Evolutionary conservation across 352 stramenopile genomes (phyloP).

Genomic region (Phytopythium delawarense): DNA sequence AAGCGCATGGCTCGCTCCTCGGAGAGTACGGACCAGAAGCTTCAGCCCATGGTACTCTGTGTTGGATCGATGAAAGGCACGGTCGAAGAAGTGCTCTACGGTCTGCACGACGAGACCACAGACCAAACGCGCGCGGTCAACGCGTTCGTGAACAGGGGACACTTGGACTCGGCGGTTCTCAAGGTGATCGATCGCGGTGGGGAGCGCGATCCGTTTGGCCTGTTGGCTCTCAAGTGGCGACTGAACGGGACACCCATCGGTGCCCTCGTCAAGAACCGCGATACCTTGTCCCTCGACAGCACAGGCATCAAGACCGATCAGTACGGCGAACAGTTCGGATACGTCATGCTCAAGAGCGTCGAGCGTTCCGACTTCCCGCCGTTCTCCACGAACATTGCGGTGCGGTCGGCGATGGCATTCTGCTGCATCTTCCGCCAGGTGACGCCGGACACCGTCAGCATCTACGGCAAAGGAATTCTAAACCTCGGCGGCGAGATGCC

Average conservation of each 20-base stretch:
- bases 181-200: conserved; percentile 17
- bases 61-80: conserved; percentile 15
- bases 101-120: conserved; percentile 12
- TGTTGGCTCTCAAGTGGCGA: conserved; percentile 36
- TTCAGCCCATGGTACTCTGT: conserved; percentile 14
- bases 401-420: conserved; percentile 45
- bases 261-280: conserved; percentile 37
- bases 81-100: conserved; percentile 19
- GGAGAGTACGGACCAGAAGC: background rate
- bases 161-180: conserved; percentile 23
- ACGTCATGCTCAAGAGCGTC: conserved; percentile 49
- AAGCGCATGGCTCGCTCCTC: background rate
- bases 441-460: conserved; percentile 25
- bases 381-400: conserved; percentile 22
- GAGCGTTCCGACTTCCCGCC: conserved; percentile 32
- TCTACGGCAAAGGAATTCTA: conserved; percentile 55
- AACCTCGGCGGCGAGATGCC: conserved; percentile 40
- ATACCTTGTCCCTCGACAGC: conserved; percentile 45
- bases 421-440: conserved; percentile 58
- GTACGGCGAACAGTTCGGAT: conserved; percentile 33
- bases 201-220: conserved; percentile 23
- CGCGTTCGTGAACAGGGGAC: conserved; percentile 15
- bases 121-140: conserved; percentile 17
- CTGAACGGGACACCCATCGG: conserved; percentile 15
- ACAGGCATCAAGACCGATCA: conserved; percentile 34